Evolutionary conservation across 257 asterid genomes (phyloP).

Genomic region (Ocimum tenuiflorum): DNA sequence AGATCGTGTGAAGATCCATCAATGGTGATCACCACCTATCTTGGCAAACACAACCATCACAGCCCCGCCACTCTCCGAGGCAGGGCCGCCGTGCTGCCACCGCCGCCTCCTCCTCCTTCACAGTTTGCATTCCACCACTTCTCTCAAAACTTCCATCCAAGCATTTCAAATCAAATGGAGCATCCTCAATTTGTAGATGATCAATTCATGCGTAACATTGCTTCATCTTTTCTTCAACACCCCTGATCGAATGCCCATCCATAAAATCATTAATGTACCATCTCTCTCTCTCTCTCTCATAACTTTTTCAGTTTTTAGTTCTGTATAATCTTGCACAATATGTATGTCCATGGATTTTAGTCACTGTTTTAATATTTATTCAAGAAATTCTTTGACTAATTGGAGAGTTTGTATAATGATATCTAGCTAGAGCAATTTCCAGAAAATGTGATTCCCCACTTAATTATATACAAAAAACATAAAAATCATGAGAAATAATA

Average conservation of each 20-base stretch:
- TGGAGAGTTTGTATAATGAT: neutral
- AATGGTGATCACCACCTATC: slow-evolving; percentile 71
- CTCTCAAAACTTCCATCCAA: slow-evolving; percentile 24
- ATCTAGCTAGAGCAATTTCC: too few relatives aligned
- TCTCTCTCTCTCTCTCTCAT: neutral
- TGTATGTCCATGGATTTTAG: neutral
- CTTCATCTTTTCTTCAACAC: slow-evolving; percentile 18
- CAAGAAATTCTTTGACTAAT: neutral
- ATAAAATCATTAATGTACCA: neutral
- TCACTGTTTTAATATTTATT: neutral
- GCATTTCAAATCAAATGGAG: slow-evolving; percentile 13
- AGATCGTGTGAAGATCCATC: slow-evolving; percentile 66
- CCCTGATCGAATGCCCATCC: slow-evolving; percentile 1
- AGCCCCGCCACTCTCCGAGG: slow-evolving; percentile 58
- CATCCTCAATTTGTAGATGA: slow-evolving; percentile 13
- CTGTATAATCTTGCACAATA: neutral
- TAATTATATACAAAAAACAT: too few relatives aligned
- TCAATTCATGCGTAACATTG: slow-evolving; percentile 18
- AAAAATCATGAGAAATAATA: too few relatives aligned
- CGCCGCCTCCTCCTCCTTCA: slow-evolving; percentile 26
- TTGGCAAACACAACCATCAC: slow-evolving; percentile 79
- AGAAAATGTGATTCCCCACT: too few relatives aligned
- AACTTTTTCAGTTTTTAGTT: neutral
- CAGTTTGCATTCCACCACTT: slow-evolving; percentile 19
- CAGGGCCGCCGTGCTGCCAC: slow-evolving; percentile 37